These are phyloP conservation scores for Maudiozyma pseudohumilis DNA, from an alignment of 805 yeast species.

Conservation along the genomic window DNA sequence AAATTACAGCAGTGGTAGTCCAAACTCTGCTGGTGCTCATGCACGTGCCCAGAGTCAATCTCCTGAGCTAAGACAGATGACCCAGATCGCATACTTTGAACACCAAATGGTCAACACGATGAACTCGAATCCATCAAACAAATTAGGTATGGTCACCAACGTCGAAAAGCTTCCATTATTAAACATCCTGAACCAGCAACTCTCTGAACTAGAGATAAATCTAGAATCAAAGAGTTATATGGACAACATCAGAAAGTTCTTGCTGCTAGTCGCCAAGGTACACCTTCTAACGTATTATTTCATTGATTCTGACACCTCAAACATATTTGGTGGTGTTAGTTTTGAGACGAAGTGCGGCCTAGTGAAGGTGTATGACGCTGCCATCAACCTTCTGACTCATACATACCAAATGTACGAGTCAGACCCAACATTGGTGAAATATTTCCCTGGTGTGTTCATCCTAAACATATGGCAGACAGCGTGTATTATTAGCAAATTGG, in stretches of 20 bases:
- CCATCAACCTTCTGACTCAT: constrained; percentile 60
- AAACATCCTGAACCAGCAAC: constrained; percentile 56
- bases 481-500: constrained; percentile 67
- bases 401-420: constrained; percentile 49
- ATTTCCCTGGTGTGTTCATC: constrained; percentile 75
- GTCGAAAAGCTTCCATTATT: constrained; percentile 68
- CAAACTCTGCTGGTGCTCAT: constrained; percentile 2
- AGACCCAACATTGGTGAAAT: constrained; percentile 55
- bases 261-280: constrained; percentile 64
- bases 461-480: constrained; percentile 88
- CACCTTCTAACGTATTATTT: constrained; percentile 77
- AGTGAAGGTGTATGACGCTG: constrained; percentile 70
- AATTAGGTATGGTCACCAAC: constrained; percentile 53
- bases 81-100: constrained; percentile 76
- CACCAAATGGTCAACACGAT: constrained; percentile 73
- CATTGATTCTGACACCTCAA: constrained; percentile 23
- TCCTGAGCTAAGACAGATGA: constrained; percentile 54
- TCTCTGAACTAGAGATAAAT: constrained; percentile 59
- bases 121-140: constrained; percentile 59
- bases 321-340: constrained; percentile 17
- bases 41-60: constrained; percentile 35
- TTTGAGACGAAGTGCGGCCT: constrained; percentile 65
- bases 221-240: constrained; percentile 36
- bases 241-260: constrained; percentile 63
- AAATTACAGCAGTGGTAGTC: background rate